These are phyloP conservation scores for Botrytis pseudocinerea DNA, from an alignment of 2,329 filamentous ascomycete genomes.

Conservation along the genomic window DNA sequence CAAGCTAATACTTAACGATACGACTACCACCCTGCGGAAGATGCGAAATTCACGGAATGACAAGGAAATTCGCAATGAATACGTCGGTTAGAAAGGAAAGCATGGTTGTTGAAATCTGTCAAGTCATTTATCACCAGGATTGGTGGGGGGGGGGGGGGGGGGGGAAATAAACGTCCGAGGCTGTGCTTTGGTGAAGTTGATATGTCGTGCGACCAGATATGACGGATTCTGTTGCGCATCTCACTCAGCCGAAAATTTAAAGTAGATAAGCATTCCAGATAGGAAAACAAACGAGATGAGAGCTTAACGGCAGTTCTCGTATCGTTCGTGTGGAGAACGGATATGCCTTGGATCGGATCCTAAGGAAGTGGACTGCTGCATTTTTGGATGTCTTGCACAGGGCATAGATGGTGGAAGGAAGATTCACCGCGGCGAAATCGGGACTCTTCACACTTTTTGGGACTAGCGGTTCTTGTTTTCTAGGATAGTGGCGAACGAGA, in stretches of 20 bases:
- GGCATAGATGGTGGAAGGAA: not conserved
- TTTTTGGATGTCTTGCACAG: too few relatives aligned
- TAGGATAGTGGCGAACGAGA: not conserved
- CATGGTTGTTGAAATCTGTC: not conserved
- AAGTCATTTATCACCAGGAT: not conserved
- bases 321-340: not conserved
- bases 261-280: slow-evolving; percentile 4
- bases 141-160: not conserved
- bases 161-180: not conserved
- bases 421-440: not conserved
- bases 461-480: not conserved
- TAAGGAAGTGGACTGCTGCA: not conserved
- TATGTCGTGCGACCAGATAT: not conserved
- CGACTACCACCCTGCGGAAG: not conserved
- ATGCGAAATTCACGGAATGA: not conserved
- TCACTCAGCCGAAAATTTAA: slow-evolving; percentile 11
- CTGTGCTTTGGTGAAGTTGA: not conserved
- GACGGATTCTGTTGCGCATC: not conserved
- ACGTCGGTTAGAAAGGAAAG: not conserved
- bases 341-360: not conserved
- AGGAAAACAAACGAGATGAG: slow-evolving; percentile 7
- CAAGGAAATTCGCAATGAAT: not conserved
- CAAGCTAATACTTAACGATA: not conserved
- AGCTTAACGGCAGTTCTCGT: slow-evolving; percentile 15
- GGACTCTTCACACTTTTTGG: too few relatives aligned